These are phyloP conservation scores for Pueraria montana DNA, from an alignment of 306 rosid species.

Conservation along the genomic window DNA sequence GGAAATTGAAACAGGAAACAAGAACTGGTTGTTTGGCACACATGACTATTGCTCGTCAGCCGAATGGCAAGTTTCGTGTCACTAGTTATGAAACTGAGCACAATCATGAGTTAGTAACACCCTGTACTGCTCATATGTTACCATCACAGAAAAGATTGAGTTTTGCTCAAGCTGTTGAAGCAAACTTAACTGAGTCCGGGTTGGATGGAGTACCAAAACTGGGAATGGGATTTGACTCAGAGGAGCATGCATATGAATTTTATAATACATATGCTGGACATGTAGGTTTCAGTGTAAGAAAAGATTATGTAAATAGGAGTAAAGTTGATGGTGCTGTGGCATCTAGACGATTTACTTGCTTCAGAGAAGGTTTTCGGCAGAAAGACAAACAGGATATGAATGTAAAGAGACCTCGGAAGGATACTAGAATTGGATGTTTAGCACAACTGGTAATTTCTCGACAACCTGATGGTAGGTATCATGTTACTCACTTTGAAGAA, in stretches of 20 bases:
- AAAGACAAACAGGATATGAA: conserved; percentile 59
- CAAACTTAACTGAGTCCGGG: conserved; percentile 47
- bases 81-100: conserved; percentile 64
- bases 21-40: conserved; percentile 81
- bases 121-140: conserved; percentile 58
- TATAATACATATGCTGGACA: conserved; percentile 69
- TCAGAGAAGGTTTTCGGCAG: conserved; percentile 74
- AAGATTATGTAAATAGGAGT: conserved; percentile 77
- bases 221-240: conserved; percentile 71
- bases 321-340: conserved; percentile 72
- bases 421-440: too few species aligned
- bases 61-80: conserved; percentile 64
- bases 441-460: too few species aligned
- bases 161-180: conserved; percentile 68
- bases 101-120: conserved; percentile 67
- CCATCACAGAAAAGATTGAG: conserved; percentile 70
- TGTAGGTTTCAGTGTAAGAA: conserved; percentile 74
- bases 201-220: conserved; percentile 67
- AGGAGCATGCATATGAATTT: conserved; percentile 69
- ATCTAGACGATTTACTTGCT: conserved; percentile 74
- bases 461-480: too few species aligned
- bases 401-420: conserved; percentile 63
- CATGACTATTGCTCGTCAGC: conserved; percentile 73
- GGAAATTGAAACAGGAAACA: conserved; percentile 60
- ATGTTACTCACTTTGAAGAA: too few species aligned